Conservation (phyloP, 495 filamentous ascomycete species). For the Terfezia boudieri region DNA sequence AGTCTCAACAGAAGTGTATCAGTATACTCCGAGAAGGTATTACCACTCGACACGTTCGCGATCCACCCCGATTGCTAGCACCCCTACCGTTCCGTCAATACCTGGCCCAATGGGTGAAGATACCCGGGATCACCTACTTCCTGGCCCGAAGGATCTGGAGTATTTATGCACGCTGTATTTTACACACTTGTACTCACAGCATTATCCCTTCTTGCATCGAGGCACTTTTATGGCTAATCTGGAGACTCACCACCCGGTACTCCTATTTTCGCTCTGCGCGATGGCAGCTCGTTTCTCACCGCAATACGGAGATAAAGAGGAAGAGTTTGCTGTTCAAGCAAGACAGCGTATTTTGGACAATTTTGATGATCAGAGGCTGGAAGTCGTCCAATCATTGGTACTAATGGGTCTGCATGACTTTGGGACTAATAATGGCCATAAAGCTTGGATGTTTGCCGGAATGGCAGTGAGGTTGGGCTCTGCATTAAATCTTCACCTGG, state of each 20-base stretch:
- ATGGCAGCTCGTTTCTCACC: slow-evolving; percentile 16
- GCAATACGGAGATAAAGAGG: slow-evolving; percentile 2
- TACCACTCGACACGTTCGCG: not conserved
- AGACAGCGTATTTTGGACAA: slow-evolving; percentile 14
- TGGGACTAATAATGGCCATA: slow-evolving; percentile 15
- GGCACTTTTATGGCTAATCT: slow-evolving; percentile 12
- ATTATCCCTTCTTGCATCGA: slow-evolving; percentile 18
- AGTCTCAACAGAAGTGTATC: not conserved
- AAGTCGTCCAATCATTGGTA: slow-evolving; percentile 18
- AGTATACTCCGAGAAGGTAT: not conserved
- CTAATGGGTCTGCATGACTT: slow-evolving; percentile 20
- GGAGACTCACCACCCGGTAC: slow-evolving; percentile 8
- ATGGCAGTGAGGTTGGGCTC: slow-evolving; percentile 19
- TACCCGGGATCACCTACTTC: slow-evolving; percentile 8
- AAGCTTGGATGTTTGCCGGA: slow-evolving; percentile 20
- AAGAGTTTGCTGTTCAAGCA: slow-evolving; percentile 7
- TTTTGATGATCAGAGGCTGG: slow-evolving; percentile 14
- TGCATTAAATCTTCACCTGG: slow-evolving; percentile 18
- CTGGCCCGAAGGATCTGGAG: not conserved
- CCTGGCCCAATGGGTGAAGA: slow-evolving; percentile 12
- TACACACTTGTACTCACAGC: slow-evolving; percentile 18
- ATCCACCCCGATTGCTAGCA: slow-evolving; percentile 9
- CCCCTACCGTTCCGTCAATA: slow-evolving; percentile 7
- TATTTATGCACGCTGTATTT: slow-evolving; percentile 14
- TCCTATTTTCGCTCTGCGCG: slow-evolving; percentile 16